Evolutionary conservation across 306 rosid species (phyloP).

Genomic region (Vachellia collinsii): DNA sequence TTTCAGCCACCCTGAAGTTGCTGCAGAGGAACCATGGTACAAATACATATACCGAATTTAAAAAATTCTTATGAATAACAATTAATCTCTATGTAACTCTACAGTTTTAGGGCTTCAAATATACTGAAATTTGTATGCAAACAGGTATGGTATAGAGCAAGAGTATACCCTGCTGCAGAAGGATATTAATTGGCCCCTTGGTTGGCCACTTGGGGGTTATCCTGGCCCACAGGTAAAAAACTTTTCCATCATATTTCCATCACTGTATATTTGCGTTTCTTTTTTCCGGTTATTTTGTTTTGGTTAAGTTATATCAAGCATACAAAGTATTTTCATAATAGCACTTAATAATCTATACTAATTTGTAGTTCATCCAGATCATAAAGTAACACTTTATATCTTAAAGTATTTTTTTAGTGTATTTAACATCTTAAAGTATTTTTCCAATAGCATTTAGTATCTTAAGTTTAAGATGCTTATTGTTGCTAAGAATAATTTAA

Average conservation of each 20-base stretch:
- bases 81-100: not conserved
- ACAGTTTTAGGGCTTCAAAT: not conserved
- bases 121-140: not conserved
- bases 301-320: no score
- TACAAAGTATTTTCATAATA: no score
- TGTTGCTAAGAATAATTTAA: no score
- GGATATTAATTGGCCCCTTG: constrained; percentile 64
- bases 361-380: no score
- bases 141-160: constrained; percentile 75
- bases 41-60: not conserved
- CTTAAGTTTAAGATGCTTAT: no score
- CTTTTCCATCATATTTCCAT: not conserved
- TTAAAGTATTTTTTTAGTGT: no score
- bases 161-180: constrained; percentile 66
- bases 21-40: constrained; percentile 65
- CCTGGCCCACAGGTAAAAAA: constrained; percentile 61
- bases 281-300: not conserved
- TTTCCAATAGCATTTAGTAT: no score
- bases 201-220: constrained; percentile 73
- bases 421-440: no score
- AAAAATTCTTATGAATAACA: not conserved
- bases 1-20: constrained; percentile 61
- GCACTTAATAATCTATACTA: no score
- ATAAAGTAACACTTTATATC: no score
- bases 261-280: not conserved